These are phyloP conservation scores for Ophiostoma quercus DNA, from an alignment of 2,329 filamentous ascomycete genomes.

Conservation along the genomic window DNA sequence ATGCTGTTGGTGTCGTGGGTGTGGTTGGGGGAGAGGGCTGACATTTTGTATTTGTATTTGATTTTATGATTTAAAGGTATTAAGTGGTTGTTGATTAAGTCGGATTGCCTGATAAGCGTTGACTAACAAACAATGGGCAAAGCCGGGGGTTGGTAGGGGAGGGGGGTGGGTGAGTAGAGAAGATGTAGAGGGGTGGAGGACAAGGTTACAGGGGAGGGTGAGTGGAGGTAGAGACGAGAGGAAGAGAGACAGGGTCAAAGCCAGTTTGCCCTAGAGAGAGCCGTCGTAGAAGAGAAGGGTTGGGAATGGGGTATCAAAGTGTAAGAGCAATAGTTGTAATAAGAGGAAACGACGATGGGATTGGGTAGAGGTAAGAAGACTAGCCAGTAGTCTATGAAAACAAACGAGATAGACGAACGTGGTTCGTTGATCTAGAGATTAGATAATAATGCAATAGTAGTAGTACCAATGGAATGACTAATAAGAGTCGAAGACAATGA, in stretches of 20 bases:
- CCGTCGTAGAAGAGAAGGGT: constrained; percentile 17
- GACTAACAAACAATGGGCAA: constrained; percentile 27
- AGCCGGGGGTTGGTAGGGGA: constrained; percentile 27
- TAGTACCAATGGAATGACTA: background rate
- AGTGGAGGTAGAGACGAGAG: constrained; percentile 17
- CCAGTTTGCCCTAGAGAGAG: constrained; percentile 23
- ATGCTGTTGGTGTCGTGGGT: constrained; percentile 38
- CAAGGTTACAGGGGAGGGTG: constrained; percentile 1
- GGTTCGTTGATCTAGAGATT: constrained; percentile 26
- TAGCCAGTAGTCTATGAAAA: constrained; percentile 24
- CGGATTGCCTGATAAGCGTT: constrained; percentile 22
- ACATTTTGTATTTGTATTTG: constrained; percentile 52
- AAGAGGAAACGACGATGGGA: background rate
- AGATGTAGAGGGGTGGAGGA: constrained; percentile 24
- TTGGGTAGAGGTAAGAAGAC: constrained; percentile 18
- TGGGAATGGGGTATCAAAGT: constrained; percentile 20
- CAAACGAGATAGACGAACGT: constrained; percentile 10
- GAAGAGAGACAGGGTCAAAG: constrained; percentile 22
- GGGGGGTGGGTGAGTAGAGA: constrained; percentile 24
- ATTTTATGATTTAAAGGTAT: constrained; percentile 25
- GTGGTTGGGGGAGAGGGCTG: constrained; percentile 59
- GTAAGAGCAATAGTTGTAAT: constrained; percentile 4
- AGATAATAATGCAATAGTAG: constrained; percentile 22
- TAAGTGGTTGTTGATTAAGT: constrained; percentile 9
- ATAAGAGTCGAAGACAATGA: constrained; percentile 32